phyloP scores from a whole-genome alignment of 768 basidiomycete genomes.

The Mycena galopus region DNA sequence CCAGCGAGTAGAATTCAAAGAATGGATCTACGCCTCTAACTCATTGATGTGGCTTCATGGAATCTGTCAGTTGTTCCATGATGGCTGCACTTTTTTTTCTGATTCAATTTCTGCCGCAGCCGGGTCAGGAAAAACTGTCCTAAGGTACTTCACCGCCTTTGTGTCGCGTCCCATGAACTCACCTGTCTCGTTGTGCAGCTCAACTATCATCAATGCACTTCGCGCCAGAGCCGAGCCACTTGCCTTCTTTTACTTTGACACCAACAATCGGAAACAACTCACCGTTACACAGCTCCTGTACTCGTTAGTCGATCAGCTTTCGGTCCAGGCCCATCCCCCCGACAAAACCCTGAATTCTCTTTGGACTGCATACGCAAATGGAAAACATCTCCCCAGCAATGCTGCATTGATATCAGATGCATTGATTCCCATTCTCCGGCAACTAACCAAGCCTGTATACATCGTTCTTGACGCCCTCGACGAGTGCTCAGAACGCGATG shows the following conservation, averaged over 20 bases:
- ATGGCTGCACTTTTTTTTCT: not conserved
- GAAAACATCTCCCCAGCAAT: not conserved
- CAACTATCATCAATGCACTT: constrained; percentile 8
- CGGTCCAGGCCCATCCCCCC: not conserved
- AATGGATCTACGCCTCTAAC: constrained; percentile 5
- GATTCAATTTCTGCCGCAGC: not conserved
- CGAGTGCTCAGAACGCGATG: not conserved
- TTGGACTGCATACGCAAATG: not conserved
- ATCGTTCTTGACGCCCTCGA: not conserved
- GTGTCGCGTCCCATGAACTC: not conserved
- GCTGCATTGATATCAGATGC: not conserved
- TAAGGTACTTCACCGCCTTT: not conserved
- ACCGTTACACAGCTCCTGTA: not conserved
- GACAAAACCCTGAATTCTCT: not conserved
- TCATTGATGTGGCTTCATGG: constrained; percentile 18
- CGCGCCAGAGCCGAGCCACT: not conserved
- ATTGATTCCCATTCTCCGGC: not conserved
- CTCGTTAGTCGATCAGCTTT: not conserved
- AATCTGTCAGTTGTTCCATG: not conserved
- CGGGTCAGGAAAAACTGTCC: constrained; percentile 10
- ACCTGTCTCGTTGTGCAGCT: not conserved
- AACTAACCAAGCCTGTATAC: not conserved
- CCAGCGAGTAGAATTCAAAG: not conserved
- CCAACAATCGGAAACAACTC: not conserved
- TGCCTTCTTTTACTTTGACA: not conserved